Evolutionary conservation across 495 filamentous ascomycete species (phyloP).

Genomic region (Wilcoxina mikolae): DNA sequence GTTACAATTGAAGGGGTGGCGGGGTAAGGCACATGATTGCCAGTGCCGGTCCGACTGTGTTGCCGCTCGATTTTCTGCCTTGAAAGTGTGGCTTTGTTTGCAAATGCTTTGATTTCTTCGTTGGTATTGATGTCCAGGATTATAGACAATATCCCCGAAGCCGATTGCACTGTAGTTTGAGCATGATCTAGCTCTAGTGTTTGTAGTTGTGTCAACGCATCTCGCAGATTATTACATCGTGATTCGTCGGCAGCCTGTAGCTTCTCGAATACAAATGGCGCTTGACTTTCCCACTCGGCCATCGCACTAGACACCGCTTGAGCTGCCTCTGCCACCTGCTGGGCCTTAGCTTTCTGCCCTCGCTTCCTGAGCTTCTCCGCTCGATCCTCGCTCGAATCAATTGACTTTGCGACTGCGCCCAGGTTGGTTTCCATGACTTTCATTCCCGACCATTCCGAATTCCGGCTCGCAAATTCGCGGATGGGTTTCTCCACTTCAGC

Average conservation of each 20-base stretch:
- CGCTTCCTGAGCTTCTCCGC: conserved; percentile 72
- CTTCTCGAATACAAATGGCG: conserved; percentile 88
- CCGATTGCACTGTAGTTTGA: conserved; percentile 56
- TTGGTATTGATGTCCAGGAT: conserved; percentile 77
- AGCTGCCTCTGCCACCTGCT: conserved; percentile 63
- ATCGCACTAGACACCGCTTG: conserved; percentile 59
- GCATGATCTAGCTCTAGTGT: conserved; percentile 87
- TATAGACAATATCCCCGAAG: conserved; percentile 68
- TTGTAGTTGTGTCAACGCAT: conserved; percentile 79
- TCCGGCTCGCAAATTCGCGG: conserved; percentile 52
- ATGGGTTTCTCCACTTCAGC: conserved; percentile 79
- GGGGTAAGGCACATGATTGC: conserved; percentile 30
- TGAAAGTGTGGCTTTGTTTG: conserved; percentile 36
- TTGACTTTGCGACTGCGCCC: conserved; percentile 60
- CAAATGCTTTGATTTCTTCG: conserved; percentile 82
- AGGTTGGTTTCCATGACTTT: conserved; percentile 71
- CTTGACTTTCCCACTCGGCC: conserved; percentile 86
- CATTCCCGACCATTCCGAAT: conserved; percentile 71
- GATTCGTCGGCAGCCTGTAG: conserved; percentile 84
- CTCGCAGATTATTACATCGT: conserved; percentile 78
- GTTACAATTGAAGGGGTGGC: conserved; percentile 29
- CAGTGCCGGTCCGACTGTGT: conserved; percentile 32
- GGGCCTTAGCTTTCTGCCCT: conserved; percentile 61
- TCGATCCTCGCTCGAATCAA: conserved; percentile 74
- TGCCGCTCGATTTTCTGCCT: conserved; percentile 25